Conservation (phyloP, 2,329 filamentous ascomycete genomes). For the Xylariaceae sp. region DNA sequence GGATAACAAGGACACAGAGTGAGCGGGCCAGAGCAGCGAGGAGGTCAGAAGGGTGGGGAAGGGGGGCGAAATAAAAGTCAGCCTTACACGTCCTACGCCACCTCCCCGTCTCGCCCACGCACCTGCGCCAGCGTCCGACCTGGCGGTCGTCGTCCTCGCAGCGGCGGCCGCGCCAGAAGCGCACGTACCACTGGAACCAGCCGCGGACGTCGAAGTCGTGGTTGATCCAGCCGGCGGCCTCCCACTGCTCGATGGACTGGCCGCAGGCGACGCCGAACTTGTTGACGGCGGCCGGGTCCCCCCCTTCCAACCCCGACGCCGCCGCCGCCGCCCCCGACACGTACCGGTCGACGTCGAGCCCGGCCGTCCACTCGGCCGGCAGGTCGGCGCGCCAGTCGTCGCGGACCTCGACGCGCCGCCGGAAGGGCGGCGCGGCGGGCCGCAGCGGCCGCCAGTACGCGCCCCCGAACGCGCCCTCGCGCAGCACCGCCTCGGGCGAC, state of each 20-base stretch:
- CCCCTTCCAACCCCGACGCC: no score
- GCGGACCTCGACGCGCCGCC: slow-evolving; percentile 31
- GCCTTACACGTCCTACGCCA: slow-evolving; percentile 34
- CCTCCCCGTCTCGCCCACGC: slow-evolving; percentile 42
- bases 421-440: slow-evolving; percentile 34
- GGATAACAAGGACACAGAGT: no score
- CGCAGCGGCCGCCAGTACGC: slow-evolving; percentile 42
- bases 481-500: slow-evolving; percentile 42
- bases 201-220: slow-evolving; percentile 44
- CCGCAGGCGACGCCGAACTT: slow-evolving; percentile 46
- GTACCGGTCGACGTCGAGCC: slow-evolving; percentile 30
- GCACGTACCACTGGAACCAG: slow-evolving; percentile 51
- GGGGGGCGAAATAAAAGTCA: neutral
- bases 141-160: slow-evolving; percentile 46
- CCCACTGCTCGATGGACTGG: slow-evolving; percentile 48
- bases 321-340: slow-evolving; percentile 34
- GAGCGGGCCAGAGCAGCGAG: no score
- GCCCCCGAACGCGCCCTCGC: slow-evolving; percentile 45
- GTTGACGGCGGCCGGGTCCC: slow-evolving; percentile 39
- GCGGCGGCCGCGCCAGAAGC: slow-evolving; percentile 42
- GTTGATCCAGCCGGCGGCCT: slow-evolving; percentile 47
- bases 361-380: slow-evolving; percentile 33
- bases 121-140: slow-evolving; percentile 42
- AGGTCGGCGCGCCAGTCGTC: slow-evolving; percentile 41
- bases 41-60: neutral